Evolutionary conservation across 108 stramenopile species (phyloP).

Genomic region (Seminavis robusta): DNA sequence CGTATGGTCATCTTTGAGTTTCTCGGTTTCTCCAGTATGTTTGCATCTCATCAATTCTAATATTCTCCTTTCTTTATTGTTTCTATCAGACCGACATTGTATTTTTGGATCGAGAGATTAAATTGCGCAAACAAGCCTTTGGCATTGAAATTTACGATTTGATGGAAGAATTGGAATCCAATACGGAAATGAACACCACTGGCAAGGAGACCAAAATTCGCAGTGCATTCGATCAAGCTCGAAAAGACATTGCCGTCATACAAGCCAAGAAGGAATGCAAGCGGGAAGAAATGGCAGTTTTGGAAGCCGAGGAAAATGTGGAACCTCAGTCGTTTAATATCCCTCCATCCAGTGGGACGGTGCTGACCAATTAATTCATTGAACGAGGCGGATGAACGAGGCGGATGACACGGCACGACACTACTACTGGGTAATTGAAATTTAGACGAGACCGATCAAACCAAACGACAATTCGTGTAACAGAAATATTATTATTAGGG

Average conservation of each 20-base stretch:
- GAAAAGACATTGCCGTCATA: slow-evolving; percentile 69
- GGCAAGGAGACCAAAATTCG: slow-evolving; percentile 68
- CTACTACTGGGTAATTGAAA: no score
- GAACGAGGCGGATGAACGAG: no score
- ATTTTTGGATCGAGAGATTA: slow-evolving; percentile 89
- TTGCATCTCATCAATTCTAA: no score
- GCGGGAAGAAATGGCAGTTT: slow-evolving; percentile 55
- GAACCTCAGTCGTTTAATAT: slow-evolving; percentile 25
- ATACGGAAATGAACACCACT: slow-evolving; percentile 25
- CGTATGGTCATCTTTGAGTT: no score
- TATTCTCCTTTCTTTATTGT: neutral
- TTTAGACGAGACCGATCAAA: no score
- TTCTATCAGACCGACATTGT: slow-evolving; percentile 66
- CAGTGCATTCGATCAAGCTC: slow-evolving; percentile 47
- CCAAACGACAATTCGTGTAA: no score
- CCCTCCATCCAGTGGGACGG: slow-evolving; percentile 57
- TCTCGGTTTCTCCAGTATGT: no score
- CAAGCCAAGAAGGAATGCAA: slow-evolving; percentile 72
- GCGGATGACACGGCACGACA: no score
- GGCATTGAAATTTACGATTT: slow-evolving; percentile 82
- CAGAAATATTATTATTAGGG: no score
- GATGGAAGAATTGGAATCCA: slow-evolving; percentile 54
- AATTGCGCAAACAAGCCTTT: slow-evolving; percentile 76
- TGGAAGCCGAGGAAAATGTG: slow-evolving; percentile 25
- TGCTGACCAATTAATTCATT: slow-evolving; percentile 43